These are phyloP conservation scores for Esteya vermicola DNA, from an alignment of 2,329 filamentous ascomycete genomes.

Conservation along the genomic window DNA sequence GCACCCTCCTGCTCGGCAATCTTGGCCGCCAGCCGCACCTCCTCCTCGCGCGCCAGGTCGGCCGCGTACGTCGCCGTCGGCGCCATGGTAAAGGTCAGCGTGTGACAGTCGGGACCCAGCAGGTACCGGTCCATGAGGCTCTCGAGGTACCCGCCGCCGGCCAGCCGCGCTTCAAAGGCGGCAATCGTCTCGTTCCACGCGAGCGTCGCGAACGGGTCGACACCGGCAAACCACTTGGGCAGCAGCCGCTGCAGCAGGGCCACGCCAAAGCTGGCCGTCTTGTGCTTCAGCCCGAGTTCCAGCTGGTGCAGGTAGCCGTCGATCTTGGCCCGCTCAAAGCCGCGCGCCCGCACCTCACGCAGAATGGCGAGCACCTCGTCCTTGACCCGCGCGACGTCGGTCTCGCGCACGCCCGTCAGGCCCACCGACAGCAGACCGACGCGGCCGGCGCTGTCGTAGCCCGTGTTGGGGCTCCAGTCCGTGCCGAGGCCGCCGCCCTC, in stretches of 20 bases:
- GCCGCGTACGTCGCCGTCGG: constrained; percentile 64
- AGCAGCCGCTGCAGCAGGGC: constrained; percentile 78
- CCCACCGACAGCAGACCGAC: constrained; percentile 81
- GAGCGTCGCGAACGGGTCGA: constrained; percentile 80
- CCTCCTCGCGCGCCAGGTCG: constrained; percentile 65
- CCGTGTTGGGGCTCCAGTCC: constrained; percentile 89
- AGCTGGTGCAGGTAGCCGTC: constrained; percentile 89
- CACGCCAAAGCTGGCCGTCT: constrained; percentile 91
- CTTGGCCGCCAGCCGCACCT: constrained; percentile 56
- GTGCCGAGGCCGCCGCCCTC: constrained; percentile 82
- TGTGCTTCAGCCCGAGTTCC: constrained; percentile 87
- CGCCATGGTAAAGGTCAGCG: constrained; percentile 85
- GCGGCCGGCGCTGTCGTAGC: constrained; percentile 68
- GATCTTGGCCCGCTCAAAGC: constrained; percentile 82
- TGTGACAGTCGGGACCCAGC: constrained; percentile 72
- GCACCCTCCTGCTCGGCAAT: constrained; percentile 56
- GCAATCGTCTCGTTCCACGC: constrained; percentile 83
- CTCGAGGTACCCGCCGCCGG: constrained; percentile 69
- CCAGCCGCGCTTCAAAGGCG: constrained; percentile 65
- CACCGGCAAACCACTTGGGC: constrained; percentile 88
- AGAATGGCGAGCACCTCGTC: constrained; percentile 60
- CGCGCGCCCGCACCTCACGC: constrained; percentile 52
- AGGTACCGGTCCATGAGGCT: constrained; percentile 78
- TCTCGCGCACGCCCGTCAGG: constrained; percentile 73
- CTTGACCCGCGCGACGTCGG: constrained; percentile 65